Evolutionary conservation across 768 basidiomycete genomes (phyloP).

Genomic region (Leccinellum luteum): DNA sequence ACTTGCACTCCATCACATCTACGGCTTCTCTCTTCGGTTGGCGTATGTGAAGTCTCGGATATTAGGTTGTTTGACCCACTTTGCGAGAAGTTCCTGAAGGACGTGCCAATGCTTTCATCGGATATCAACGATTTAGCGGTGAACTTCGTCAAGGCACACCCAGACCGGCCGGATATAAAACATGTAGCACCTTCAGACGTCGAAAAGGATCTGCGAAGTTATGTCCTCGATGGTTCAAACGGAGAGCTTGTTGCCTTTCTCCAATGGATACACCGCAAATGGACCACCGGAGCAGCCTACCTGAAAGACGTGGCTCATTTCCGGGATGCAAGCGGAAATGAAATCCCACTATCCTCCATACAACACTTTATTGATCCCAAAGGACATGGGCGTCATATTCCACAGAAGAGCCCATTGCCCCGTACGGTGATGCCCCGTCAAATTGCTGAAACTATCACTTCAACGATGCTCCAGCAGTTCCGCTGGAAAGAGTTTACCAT

Average conservation of each 20-base stretch:
- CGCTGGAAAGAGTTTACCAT: conserved; percentile 75
- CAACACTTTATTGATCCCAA: conserved; percentile 59
- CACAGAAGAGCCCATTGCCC: conserved; percentile 19
- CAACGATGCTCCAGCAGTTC: conserved; percentile 54
- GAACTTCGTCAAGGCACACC: conserved; percentile 39
- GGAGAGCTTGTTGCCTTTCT: conserved; percentile 8
- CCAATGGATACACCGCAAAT: not conserved
- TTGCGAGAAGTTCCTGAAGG: conserved; percentile 41
- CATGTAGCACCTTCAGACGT: not conserved
- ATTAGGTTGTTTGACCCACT: conserved; percentile 34
- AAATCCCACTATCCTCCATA: conserved; percentile 62
- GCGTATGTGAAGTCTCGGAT: conserved; percentile 59
- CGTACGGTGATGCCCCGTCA: conserved; percentile 40
- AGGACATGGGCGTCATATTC: conserved; percentile 49
- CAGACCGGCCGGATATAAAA: not conserved
- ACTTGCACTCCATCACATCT: conserved; percentile 37
- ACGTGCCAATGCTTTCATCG: conserved; percentile 67
- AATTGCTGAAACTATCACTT: conserved; percentile 58
- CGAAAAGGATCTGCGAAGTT: not conserved
- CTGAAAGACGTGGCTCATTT: conserved; percentile 38
- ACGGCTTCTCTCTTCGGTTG: not conserved
- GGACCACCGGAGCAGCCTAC: not conserved
- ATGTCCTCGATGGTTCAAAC: not conserved
- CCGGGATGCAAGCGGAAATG: conserved; percentile 41
- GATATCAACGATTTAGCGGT: conserved; percentile 50